Conservation (phyloP, 768 basidiomycete species). For the Boletus rex-veris region DNA sequence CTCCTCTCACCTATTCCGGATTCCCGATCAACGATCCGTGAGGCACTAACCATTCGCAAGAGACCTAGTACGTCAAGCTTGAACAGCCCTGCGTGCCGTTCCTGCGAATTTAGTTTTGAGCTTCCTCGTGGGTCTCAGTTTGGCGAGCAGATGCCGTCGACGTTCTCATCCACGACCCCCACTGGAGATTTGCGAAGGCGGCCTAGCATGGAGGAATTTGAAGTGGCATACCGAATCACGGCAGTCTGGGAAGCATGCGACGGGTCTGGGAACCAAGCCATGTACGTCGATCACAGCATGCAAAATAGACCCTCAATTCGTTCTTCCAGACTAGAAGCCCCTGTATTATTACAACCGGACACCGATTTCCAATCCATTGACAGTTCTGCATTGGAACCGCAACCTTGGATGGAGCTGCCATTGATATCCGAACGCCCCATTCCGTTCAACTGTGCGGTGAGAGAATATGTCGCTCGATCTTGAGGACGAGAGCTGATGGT, state of each 20-base stretch:
- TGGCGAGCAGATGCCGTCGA: slow-evolving; percentile 61
- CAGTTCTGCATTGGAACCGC: slow-evolving; percentile 38
- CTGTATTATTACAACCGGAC: slow-evolving; percentile 59
- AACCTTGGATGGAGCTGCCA: slow-evolving; percentile 68
- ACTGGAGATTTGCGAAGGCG: slow-evolving; percentile 24
- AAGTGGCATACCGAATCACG: slow-evolving; percentile 53
- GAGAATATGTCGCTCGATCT: slow-evolving; percentile 23
- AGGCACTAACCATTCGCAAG: slow-evolving; percentile 41
- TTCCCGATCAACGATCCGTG: slow-evolving; percentile 22
- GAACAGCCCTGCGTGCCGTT: slow-evolving; percentile 27
- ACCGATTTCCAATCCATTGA: slow-evolving; percentile 57
- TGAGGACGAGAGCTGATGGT: neutral
- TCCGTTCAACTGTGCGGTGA: slow-evolving; percentile 64
- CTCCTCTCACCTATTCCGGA: slow-evolving; percentile 33
- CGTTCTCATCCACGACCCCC: slow-evolving; percentile 44
- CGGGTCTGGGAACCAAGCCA: slow-evolving; percentile 39
- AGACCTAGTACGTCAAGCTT: slow-evolving; percentile 44
- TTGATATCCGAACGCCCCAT: slow-evolving; percentile 59
- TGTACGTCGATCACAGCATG: slow-evolving; percentile 39
- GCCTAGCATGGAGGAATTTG: slow-evolving; percentile 33
- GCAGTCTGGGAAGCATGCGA: slow-evolving; percentile 57
- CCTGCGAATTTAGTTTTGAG: slow-evolving; percentile 51
- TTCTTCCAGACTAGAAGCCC: slow-evolving; percentile 55
- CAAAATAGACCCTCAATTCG: neutral
- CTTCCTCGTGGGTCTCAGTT: slow-evolving; percentile 46